Evolutionary conservation across 306 rosid species (phyloP).

Genomic region (Ceratonia siliqua): DNA sequence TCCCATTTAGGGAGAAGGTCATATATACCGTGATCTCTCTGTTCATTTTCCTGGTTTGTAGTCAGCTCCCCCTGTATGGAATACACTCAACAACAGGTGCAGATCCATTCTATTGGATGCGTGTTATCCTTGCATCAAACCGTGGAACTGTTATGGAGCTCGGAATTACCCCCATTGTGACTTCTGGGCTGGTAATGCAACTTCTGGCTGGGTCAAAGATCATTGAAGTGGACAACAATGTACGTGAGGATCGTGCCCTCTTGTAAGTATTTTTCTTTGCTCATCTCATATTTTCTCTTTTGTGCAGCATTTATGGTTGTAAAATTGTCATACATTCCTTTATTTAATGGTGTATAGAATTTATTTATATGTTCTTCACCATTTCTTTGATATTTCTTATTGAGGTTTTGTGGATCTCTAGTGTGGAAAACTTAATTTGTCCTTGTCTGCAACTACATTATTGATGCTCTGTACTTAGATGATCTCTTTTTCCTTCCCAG

Average conservation of each 20-base stretch:
- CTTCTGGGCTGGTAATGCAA: constrained; percentile 69
- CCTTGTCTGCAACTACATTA: not conserved
- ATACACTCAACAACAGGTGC: constrained; percentile 79
- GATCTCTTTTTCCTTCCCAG: constrained; percentile 25
- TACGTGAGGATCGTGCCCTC: constrained; percentile 74
- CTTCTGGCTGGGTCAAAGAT: constrained; percentile 66
- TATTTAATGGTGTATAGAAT: not conserved
- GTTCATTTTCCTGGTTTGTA: constrained; percentile 71
- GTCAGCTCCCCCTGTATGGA: constrained; percentile 78
- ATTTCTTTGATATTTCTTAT: not conserved
- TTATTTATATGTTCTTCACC: not conserved
- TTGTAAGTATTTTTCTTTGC: constrained; percentile 44
- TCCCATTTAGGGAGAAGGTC: constrained; percentile 70
- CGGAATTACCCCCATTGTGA: constrained; percentile 71
- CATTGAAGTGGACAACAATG: constrained; percentile 71
- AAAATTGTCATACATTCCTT: not conserved
- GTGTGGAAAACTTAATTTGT: not conserved
- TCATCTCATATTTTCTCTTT: not conserved
- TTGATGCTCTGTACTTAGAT: not conserved
- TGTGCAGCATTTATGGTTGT: not conserved
- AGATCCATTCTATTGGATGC: constrained; percentile 83
- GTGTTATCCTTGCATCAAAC: constrained; percentile 69
- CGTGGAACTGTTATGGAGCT: constrained; percentile 92
- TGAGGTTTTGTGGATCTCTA: not conserved
- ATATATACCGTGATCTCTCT: constrained; percentile 67